These are phyloP conservation scores for Cytospora schulzeri DNA, from an alignment of 2,329 filamentous ascomycete species.

Conservation along the genomic window DNA sequence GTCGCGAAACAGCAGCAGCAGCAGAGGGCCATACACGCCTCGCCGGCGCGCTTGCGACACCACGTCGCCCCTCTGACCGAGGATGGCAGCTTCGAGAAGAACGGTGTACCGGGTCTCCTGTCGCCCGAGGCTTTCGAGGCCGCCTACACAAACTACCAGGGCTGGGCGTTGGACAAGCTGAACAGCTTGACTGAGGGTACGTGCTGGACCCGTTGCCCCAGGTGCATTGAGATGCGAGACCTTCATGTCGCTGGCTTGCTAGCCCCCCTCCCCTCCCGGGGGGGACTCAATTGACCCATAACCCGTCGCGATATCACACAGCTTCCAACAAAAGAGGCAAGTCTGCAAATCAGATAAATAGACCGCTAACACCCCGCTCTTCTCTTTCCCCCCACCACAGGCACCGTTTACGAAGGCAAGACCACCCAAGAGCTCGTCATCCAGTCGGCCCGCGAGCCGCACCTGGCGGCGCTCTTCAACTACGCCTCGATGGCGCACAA, in stretches of 20 bases:
- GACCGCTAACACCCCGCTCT: conserved; percentile 16
- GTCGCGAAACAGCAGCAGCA: conserved; percentile 34
- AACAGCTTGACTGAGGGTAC: conserved; percentile 74
- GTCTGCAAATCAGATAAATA: too few relatives aligned
- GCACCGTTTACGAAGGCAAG: conserved; percentile 63
- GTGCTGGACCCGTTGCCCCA: conserved; percentile 31
- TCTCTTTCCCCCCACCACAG: conserved; percentile 44
- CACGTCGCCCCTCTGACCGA: conserved; percentile 49
- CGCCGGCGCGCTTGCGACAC: conserved; percentile 37
- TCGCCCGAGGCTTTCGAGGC: conserved; percentile 69
- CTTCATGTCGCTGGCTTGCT: not conserved
- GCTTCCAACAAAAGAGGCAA: not conserved
- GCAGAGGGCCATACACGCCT: conserved; percentile 31
- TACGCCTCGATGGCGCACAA: conserved; percentile 96
- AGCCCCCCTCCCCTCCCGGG: not conserved
- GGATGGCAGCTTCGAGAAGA: conserved; percentile 41
- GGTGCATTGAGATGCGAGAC: too few relatives aligned
- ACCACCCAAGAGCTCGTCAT: conserved; percentile 70
- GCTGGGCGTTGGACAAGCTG: conserved; percentile 71
- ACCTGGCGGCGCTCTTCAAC: conserved; percentile 84
- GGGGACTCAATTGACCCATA: not conserved
- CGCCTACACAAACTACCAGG: conserved; percentile 84
- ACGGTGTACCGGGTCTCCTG: conserved; percentile 70
- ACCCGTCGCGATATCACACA: not conserved
- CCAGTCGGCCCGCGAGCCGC: conserved; percentile 76